Evolutionary conservation across 192 early-diverging fungal species (phyloP).

Genomic region (Umbelopsis vinacea): DNA sequence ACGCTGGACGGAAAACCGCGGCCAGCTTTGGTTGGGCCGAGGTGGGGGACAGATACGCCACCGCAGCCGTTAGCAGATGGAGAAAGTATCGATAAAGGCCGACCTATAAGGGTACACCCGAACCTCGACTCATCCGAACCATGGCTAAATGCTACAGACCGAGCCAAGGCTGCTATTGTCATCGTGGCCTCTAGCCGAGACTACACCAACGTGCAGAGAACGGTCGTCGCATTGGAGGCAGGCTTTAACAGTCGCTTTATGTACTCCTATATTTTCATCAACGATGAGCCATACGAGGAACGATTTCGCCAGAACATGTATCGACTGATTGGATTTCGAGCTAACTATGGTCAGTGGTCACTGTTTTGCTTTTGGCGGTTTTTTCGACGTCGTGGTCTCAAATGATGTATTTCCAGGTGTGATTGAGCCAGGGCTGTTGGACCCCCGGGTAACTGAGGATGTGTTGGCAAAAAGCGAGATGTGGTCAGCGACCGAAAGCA

Average conservation of each 20-base stretch:
- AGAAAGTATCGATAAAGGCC: neutral
- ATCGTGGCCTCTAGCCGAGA: neutral
- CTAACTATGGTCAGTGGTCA: neutral
- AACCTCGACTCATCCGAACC: conserved; percentile 10
- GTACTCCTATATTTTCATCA: conserved; percentile 8
- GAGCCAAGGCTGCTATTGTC: conserved; percentile 22
- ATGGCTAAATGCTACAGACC: conserved; percentile 17
- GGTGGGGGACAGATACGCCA: neutral
- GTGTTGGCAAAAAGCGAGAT: neutral
- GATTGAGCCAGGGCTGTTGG: neutral
- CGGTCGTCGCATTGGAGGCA: conserved; percentile 4
- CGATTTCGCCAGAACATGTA: neutral
- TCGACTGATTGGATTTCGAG: neutral
- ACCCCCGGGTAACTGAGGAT: neutral
- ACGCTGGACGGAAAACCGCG: conserved; percentile 1
- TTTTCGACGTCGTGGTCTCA: neutral
- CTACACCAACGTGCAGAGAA: neutral
- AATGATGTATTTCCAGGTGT: neutral
- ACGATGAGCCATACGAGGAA: neutral
- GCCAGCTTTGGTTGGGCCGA: neutral
- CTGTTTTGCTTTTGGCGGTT: neutral
- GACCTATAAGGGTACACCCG: conserved; percentile 12
- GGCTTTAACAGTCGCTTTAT: neutral
- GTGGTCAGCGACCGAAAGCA: neutral
- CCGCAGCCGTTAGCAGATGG: conserved; percentile 13